Evolutionary conservation across 2,329 filamentous ascomycete genomes (phyloP), one percentile per base, ranked within the genome.

Genomic region (Colletotrichum falcatum): DNA sequence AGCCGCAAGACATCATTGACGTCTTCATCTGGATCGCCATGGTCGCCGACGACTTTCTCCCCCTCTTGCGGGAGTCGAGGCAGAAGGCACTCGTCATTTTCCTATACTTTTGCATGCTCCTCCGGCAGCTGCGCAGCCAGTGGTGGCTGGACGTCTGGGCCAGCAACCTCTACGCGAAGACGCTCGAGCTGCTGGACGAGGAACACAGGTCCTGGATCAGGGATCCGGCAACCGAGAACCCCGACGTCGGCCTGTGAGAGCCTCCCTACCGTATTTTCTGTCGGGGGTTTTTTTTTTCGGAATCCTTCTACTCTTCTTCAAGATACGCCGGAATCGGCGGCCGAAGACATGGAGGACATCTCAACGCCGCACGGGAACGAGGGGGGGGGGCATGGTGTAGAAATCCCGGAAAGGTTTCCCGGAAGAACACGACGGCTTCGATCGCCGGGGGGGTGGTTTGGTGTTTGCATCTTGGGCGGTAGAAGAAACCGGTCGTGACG

Each of bases 401-500:
- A 79, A 66, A 2, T 74, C 72, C 2, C 61, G 63, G 7, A 78
- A 63, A 9, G 73, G 63, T 72, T 79, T 78, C 44, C 77, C 79
- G 71, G 78, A 56, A 74, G 83, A 0, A 73, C n/a, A n/a, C 72
- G 0, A 53, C 30, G 14, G 74, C 61, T 33, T 74, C 70, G 9
- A 65, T 49, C 60, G 1, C 14, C 30, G 30, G 12, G 1, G 12
- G 3, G 33, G 51, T 0, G 74, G n/a, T n/a, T n/a, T n/a, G 76
- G 23, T 70, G 53, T 28, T 61, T 53, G n/a, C 51, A 64, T 48
- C 77, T 75, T 20, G 77, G 74, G 2, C 71, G 61, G 70, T 89
- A 83, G 75, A 88, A 88, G 1, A 84, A 72, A 3, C 81, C 74
- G 0, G 85, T 82, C 0, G 83, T 81, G 1, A 84, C 58, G 44